Percentiles rank a stretch among this genome's conserved stretches.
Evolutionary conservation across 371 early-diverging fungal genomes (phyloP).

Genomic region (Smittium culicis): DNA sequence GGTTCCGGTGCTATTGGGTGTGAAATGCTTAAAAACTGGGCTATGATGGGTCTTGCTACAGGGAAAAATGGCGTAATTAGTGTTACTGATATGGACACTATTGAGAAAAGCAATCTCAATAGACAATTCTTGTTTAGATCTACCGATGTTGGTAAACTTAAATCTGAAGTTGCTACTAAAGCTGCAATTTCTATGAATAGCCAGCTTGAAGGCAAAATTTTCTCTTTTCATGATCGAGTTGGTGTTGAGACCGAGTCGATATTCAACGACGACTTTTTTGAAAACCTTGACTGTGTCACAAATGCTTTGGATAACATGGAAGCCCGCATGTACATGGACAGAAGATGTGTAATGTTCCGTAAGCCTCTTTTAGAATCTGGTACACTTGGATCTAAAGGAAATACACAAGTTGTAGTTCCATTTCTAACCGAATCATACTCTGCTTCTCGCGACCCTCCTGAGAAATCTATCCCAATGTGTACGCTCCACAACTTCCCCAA

Average conservation of each 20-base stretch:
- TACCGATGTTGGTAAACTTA: constrained; percentile 82
- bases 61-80: constrained; percentile 71
- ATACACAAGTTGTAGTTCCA: constrained; percentile 96
- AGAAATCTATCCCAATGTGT: constrained; percentile 98
- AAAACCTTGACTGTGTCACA: constrained; percentile 76
- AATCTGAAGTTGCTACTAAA: constrained; percentile 87
- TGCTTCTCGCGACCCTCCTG: constrained; percentile 97
- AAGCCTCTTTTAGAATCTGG: constrained; percentile 98
- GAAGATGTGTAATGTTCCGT: constrained; percentile 89
- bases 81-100: constrained; percentile 97
- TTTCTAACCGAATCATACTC: constrained; percentile 97
- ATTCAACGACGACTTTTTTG: constrained; percentile 93
- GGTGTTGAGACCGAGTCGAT: constrained; percentile 92
- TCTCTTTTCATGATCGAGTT: constrained; percentile 86
- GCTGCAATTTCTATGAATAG: constrained; percentile 92
- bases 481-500: constrained; percentile 99
- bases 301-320: constrained; percentile 99
- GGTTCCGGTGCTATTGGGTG: constrained; percentile 99
- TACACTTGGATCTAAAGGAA: constrained; percentile 99
- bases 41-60: constrained; percentile 94
- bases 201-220: constrained; percentile 62
- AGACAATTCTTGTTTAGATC: constrained; percentile 64
- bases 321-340: constrained; percentile 97
- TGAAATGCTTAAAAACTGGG: constrained; percentile 99
- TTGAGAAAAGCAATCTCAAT: constrained; percentile 61